phyloP scores from a whole-genome alignment of 2,329 filamentous ascomycete species.

The Cadophora gregata region DNA sequence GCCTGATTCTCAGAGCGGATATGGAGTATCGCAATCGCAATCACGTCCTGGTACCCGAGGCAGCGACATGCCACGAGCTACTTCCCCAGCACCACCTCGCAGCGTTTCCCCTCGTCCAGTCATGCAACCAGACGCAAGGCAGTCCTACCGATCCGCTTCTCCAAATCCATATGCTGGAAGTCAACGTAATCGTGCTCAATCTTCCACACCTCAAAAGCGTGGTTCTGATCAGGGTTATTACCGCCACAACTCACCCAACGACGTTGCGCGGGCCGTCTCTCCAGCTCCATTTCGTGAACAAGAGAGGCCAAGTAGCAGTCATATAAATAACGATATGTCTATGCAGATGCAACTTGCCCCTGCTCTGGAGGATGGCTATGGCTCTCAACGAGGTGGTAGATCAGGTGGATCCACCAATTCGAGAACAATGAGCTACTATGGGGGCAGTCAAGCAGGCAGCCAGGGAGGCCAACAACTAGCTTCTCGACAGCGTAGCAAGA shows the following conservation, averaged over 20 bases:
- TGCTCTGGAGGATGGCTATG: constrained; percentile 61
- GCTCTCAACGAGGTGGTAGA: constrained; percentile 58
- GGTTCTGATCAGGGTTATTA: constrained; percentile 58
- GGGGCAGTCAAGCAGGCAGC: constrained; percentile 46
- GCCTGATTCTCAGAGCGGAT: constrained; percentile 42
- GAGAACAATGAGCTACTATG: constrained; percentile 60
- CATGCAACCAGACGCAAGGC: constrained; percentile 55
- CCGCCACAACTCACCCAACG: constrained; percentile 55
- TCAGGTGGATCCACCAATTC: constrained; percentile 54
- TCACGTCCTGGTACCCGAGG: constrained; percentile 66
- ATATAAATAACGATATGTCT: constrained; percentile 58
- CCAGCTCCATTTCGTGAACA: constrained; percentile 46
- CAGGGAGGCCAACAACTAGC: constrained; percentile 46
- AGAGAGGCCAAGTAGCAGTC: constrained; percentile 58
- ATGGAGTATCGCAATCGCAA: constrained; percentile 47
- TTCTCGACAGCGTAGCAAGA: constrained; percentile 73
- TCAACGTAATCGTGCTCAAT: constrained; percentile 41
- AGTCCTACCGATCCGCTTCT: constrained; percentile 57
- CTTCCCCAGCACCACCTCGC: constrained; percentile 73
- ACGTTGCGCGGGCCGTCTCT: constrained; percentile 52
- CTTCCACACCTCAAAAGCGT: constrained; percentile 51
- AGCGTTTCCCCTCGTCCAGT: constrained; percentile 67
- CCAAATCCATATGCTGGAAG: constrained; percentile 66
- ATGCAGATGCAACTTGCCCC: constrained; percentile 73
- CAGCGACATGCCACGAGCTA: constrained; percentile 62